A percentile compares a stretch with the other conserved stretches of the same genome.
Evolutionary conservation across 768 basidiomycete genomes (phyloP).

Genomic region (Albatrellus ellisii): DNA sequence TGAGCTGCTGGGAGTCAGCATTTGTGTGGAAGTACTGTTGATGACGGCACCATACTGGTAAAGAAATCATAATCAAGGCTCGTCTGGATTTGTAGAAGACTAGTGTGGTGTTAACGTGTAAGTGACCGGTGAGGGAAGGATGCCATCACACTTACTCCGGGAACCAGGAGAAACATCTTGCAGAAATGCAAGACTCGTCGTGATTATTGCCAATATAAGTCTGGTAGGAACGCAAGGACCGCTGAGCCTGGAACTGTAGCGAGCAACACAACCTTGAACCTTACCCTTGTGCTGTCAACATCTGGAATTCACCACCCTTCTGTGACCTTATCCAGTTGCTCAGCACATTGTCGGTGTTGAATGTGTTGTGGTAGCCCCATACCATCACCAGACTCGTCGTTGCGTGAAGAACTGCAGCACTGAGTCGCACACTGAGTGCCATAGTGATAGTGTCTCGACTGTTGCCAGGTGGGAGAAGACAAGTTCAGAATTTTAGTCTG

Average conservation of each 20-base stretch:
- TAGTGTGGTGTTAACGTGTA: conserved; percentile 14
- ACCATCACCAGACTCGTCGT: conserved; percentile 22
- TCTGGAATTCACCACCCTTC: conserved; percentile 58
- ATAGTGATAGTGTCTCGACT: background rate
- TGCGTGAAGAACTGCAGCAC: conserved; percentile 17
- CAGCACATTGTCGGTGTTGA: conserved; percentile 10
- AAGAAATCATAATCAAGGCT: conserved; percentile 42
- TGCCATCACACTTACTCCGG: conserved; percentile 18
- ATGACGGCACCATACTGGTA: conserved; percentile 37
- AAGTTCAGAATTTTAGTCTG: too few species aligned
- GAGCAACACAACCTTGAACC: conserved; percentile 10
- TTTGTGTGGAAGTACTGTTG: background rate
- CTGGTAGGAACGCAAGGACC: conserved; percentile 10
- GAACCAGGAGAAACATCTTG: conserved; percentile 29
- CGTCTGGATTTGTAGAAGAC: conserved; percentile 37
- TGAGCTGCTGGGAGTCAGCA: conserved; percentile 20
- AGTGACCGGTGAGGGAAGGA: background rate
- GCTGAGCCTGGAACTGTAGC: background rate
- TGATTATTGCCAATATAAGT: conserved; percentile 26
- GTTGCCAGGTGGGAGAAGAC: background rate
- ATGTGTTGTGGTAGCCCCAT: conserved; percentile 21
- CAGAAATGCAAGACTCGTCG: conserved; percentile 26
- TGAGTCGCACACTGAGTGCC: background rate
- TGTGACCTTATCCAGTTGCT: conserved; percentile 25
- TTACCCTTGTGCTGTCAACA: conserved; percentile 69